phyloP scores from a whole-genome alignment of 2,329 filamentous ascomycete genomes.

The Trichoderma gracile region DNA sequence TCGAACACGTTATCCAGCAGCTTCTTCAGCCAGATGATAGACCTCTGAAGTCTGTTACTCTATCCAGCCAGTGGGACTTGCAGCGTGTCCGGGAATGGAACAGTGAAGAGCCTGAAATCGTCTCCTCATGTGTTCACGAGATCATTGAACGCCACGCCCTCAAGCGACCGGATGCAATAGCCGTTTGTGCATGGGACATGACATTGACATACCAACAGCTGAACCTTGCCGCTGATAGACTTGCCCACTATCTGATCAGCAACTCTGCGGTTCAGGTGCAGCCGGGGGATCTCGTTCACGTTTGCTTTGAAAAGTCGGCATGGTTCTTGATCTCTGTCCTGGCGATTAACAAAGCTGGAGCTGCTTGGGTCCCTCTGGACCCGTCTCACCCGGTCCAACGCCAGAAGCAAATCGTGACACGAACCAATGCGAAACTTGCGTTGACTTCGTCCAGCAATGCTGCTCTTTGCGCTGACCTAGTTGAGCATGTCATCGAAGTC shows the following conservation, averaged over 20 bases:
- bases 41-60: not conserved
- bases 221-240: not conserved
- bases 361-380: conserved; percentile 28
- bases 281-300: conserved; percentile 27
- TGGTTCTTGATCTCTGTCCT: conserved; percentile 29
- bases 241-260: conserved; percentile 4
- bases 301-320: conserved; percentile 37
- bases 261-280: conserved; percentile 1
- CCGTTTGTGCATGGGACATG: conserved; percentile 27
- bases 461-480: conserved; percentile 29
- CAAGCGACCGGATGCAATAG: conserved; percentile 13
- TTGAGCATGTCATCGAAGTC: conserved; percentile 23
- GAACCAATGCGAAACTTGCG: conserved; percentile 21
- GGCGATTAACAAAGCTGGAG: conserved; percentile 29
- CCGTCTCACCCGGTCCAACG: conserved; percentile 25
- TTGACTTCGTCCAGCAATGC: conserved; percentile 22
- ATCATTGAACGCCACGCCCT: conserved; percentile 19
- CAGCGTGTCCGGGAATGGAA: conserved; percentile 16
- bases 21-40: conserved; percentile 19
- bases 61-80: conserved; percentile 4
- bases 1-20: conserved; percentile 25
- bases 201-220: conserved; percentile 17
- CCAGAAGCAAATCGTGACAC: conserved; percentile 17
- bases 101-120: conserved; percentile 13
- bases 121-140: conserved; percentile 22